Base-by-base conservation (phyloP, 805 yeast species). In the Komagataella pastoris region DNA sequence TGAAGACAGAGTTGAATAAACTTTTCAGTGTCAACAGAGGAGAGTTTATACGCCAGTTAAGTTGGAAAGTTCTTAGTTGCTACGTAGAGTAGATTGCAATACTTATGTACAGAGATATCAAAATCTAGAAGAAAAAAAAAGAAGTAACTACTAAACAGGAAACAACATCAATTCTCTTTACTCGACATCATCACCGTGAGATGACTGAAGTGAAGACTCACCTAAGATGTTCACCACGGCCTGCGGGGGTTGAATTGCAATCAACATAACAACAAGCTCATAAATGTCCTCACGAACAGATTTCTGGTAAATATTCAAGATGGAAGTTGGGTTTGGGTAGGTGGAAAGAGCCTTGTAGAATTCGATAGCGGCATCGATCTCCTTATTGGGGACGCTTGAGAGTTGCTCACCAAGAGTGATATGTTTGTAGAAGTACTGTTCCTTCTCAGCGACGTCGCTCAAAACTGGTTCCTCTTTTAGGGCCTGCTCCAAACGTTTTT, bases 271-370 rank as follows among this genome's bases (percentile, higher is more conserved):
- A 59, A 91, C 77, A 59, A 82, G 74, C 63, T 89, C 97, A 65
- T 88, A 83, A 53, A 90, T 82, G 48, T 79, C 81, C 63, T 82
- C 84, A 50, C 93, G 90, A 57, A 91, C 81, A 51, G 90, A 77
- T 73, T 85, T 85, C 73, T 91, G 97, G 71, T 88, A 91, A 61
- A 91, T 82, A 50, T 84, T 85, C 65, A 93, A 76, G 60, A 93
- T 80, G 61, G 88, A 97, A 52, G 95, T 83, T 54, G 99, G 99
- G 67, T 85, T 84, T 55, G 99, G 98, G 68, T 90, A 91, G 50
- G 89, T 90, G 46, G 88, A 79, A 64, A 93, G 75, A 12, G 97
- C 98, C 68, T 88, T 86, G 79, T 93, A 93, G 77, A 89, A 93
- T 58, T 83, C 78, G 58, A 90, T 74, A 44, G 99, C 98, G 47